Conservation (phyloP, 75 land plant species). For the Sequoiadendron giganteum region DNA sequence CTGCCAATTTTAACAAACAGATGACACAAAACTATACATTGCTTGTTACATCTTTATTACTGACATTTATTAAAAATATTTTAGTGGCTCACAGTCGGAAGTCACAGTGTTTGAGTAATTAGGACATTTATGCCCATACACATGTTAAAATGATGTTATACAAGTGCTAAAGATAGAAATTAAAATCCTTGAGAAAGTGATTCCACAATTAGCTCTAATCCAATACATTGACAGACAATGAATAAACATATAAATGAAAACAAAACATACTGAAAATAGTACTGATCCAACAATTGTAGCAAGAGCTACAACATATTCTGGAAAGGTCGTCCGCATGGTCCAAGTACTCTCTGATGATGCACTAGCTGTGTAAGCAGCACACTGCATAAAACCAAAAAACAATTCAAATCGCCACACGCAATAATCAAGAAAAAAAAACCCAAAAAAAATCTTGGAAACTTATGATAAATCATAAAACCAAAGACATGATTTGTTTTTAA, state of each 20-base stretch:
- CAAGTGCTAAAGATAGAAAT: not conserved
- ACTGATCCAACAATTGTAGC: constrained; percentile 94
- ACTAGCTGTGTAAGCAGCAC: constrained; percentile 74
- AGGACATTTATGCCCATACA: not conserved
- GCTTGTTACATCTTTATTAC: not conserved
- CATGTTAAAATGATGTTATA: not conserved
- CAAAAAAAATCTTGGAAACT: not conserved
- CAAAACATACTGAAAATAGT: constrained; percentile 75
- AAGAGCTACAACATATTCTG: constrained; percentile 96
- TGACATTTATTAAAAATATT: not conserved
- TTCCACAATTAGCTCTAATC: not conserved
- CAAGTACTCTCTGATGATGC: constrained; percentile 72
- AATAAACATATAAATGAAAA: constrained; percentile 2
- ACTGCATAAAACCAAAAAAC: constrained; percentile 41
- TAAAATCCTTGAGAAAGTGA: not conserved
- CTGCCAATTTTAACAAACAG: not conserved
- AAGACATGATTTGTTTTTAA: not conserved
- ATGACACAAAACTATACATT: not conserved
- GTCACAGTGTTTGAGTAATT: not conserved
- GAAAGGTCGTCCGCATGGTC: constrained; percentile 88
- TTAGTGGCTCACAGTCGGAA: not conserved
- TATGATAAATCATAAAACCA: too few relatives aligned
- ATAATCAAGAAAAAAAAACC: not conserved
- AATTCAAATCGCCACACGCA: not conserved
- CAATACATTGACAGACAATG: not conserved